A percentile compares a stretch with the other conserved stretches of the same genome.
phyloP scores from a whole-genome alignment of 2,329 filamentous ascomycete species.

The Cladosporium sp. region DNA sequence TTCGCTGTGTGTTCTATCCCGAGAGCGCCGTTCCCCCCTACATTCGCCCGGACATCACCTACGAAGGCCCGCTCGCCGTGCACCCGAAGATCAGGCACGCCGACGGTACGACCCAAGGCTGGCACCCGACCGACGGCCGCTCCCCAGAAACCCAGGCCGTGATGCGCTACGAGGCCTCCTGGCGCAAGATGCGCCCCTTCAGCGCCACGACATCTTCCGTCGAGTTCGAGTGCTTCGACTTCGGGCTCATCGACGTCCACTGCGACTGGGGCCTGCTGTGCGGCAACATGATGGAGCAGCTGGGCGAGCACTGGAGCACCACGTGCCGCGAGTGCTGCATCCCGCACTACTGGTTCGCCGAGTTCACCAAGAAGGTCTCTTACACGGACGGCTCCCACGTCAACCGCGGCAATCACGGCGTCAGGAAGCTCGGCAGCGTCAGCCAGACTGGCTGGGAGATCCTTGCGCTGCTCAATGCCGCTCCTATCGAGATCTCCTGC shows the following conservation, averaged over 20 bases:
- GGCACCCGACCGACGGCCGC: neutral
- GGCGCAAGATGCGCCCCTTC: conserved; percentile 8
- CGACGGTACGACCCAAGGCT: neutral
- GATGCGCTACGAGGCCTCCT: neutral
- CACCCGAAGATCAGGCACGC: neutral
- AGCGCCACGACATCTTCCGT: neutral
- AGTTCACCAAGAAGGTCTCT: neutral
- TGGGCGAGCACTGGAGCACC: neutral
- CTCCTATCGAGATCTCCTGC: neutral
- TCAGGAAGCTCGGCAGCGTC: neutral
- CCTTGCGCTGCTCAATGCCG: neutral
- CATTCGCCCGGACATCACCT: neutral
- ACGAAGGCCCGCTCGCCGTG: neutral
- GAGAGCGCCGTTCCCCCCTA: no score
- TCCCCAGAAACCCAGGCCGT: neutral
- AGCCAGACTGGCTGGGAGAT: neutral
- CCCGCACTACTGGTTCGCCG: neutral
- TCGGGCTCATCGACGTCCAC: neutral
- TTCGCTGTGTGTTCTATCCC: neutral
- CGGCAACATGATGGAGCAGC: conserved; percentile 3
- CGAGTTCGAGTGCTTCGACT: conserved; percentile 6
- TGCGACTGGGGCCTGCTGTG: neutral
- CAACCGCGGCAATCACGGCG: neutral
- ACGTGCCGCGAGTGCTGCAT: neutral
- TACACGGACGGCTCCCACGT: neutral